Base-by-base conservation (phyloP, 2,329 filamentous ascomycete species). In the Phoma sp. region DNA sequence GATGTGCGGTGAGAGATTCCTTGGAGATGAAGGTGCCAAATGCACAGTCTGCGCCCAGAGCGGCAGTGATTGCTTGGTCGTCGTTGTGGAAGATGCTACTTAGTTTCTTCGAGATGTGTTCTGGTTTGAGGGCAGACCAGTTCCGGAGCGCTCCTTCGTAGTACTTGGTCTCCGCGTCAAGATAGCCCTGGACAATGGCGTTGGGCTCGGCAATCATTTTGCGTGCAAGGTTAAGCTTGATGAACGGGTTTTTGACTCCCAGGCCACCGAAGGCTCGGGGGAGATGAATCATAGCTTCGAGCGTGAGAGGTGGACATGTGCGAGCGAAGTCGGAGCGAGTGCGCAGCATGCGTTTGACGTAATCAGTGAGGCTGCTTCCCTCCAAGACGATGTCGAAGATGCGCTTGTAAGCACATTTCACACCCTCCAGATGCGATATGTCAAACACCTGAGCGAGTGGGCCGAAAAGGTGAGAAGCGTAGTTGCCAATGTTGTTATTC, bases 211-310 rank as follows among this genome's bases (percentile, higher is more conserved):
- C 33, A 1, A 15, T 8, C 4, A 70, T 43, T 1, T 55, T 37
- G 36, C 43, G 44, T 0, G 70, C 67, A 31, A 67, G 57, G 17
- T 58, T 61, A 43, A 73, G 53, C 0, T 63, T 52, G 13, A 62
- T 52, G 49, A 67, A 67, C 2, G 70, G 69, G 51, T 66, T 74
- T 43, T 69, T 65, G 17, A 73, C 57, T 33, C 69, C 67, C 19
- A 74, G 59, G 17, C 70, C 71, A 33, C 71, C 70, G 29, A 65
- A 70, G 1, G 63, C 49, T 32, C 57, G 51, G 0, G 71, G 67
- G 1, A 73, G 61, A 50, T 69, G 66, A 49, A 72, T 61, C 22
- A 72, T 40, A 4, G 70, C 60, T 31, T 74, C 71, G 7, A 71
- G 43, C 4, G 52, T 25, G 35, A 61, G 45, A 22, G 57, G 22